phyloP scores from a whole-genome alignment of 345 rosid genomes.

The Boechera retrofracta region DNA sequence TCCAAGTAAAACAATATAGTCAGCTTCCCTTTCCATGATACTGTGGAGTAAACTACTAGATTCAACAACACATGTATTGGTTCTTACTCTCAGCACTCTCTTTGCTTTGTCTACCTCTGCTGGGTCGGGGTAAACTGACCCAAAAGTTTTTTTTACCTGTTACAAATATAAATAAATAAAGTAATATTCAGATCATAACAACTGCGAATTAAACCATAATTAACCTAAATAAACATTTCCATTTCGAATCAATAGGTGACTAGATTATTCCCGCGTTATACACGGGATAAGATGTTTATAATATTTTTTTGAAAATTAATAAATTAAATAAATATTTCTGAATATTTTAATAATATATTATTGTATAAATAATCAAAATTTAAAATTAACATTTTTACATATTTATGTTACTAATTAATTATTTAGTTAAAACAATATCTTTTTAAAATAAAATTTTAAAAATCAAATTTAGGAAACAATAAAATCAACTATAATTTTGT shows the following conservation, averaged over 20 bases:
- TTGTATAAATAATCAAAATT: no score
- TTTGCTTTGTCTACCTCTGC: slow-evolving; percentile 82
- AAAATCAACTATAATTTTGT: no score
- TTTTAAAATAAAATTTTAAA: no score
- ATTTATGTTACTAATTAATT: no score
- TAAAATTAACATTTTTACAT: no score
- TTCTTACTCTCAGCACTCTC: slow-evolving; percentile 77
- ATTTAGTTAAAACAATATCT: no score
- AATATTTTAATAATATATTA: no score
- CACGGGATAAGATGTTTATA: no score
- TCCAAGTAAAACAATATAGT: slow-evolving; percentile 9
- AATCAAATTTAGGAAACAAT: no score
- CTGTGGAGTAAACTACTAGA: neutral
- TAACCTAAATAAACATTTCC: neutral
- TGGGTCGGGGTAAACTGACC: slow-evolving; percentile 68
- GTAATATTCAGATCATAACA: slow-evolving; percentile 3
- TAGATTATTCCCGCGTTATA: no score
- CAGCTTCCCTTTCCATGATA: slow-evolving; percentile 21
- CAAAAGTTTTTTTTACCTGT: slow-evolving; percentile 90
- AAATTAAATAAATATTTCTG: no score
- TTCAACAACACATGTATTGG: slow-evolving; percentile 11
- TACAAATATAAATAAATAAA: slow-evolving; percentile 1
- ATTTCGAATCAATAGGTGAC: neutral
- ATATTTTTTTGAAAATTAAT: no score
- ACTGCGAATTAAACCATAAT: neutral